A percentile compares a stretch with the other conserved stretches of the same genome.
Evolutionary conservation across 108 stramenopile species (phyloP).

Genomic region (Cyclostephanos invisitatus): DNA sequence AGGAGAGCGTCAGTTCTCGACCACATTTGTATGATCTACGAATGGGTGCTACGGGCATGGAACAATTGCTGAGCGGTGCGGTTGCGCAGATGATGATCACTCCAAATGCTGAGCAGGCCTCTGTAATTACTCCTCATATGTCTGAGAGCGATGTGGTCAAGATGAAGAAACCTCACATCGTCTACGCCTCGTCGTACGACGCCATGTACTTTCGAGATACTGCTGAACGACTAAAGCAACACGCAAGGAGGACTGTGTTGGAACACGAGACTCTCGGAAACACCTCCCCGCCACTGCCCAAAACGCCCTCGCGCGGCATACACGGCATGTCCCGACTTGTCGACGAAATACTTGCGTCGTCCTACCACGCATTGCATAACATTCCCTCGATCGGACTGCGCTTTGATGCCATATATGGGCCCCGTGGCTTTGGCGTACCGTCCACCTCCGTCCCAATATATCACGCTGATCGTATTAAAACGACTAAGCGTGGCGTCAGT

Average conservation of each 20-base stretch:
- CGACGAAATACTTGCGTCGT: constrained; percentile 74
- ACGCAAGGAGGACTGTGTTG: constrained; percentile 1
- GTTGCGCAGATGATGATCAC: constrained; percentile 35
- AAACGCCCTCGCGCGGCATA: constrained; percentile 25
- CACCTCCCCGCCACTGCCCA: constrained; percentile 1
- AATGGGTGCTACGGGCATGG: constrained; percentile 63
- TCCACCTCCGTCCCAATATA: constrained; percentile 37
- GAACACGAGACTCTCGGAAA: constrained; percentile 22
- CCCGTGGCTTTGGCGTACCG: constrained; percentile 66
- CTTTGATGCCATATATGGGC: constrained; percentile 74
- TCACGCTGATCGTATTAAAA: constrained; percentile 24
- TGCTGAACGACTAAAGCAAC: constrained; percentile 36
- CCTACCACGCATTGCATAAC: constrained; percentile 49
- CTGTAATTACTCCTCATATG: neutral
- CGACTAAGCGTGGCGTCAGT: constrained; percentile 23
- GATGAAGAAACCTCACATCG: constrained; percentile 37
- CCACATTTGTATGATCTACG: constrained; percentile 61
- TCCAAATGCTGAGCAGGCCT: constrained; percentile 4
- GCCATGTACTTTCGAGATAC: constrained; percentile 25
- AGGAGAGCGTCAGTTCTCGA: constrained; percentile 21
- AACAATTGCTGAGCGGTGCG: constrained; percentile 58
- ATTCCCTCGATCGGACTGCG: constrained; percentile 58
- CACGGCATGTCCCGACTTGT: constrained; percentile 44
- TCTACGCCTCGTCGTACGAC: constrained; percentile 50
- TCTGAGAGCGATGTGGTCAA: constrained; percentile 17